Base-by-base conservation (phyloP, 805 yeast species). In the Kuraishia molischiana region DNA sequence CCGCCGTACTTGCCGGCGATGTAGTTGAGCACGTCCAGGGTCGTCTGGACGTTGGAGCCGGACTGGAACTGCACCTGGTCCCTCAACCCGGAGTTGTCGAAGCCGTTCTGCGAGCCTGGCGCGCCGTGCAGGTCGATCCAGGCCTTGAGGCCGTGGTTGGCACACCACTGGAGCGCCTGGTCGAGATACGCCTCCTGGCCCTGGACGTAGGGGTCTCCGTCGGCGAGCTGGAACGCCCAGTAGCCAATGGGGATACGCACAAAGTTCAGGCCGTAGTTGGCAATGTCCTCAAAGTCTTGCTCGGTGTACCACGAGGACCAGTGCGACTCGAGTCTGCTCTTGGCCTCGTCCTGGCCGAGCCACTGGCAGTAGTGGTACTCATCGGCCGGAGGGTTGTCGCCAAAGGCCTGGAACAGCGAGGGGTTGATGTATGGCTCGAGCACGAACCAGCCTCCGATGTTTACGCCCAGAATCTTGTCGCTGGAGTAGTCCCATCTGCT, bases 61-160 rank as follows among this genome's bases (percentile, higher is more conserved):
- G 44, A 37, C 38, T 60, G 61, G 77, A 77, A 73, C 3, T 58
- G 58, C n/a, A 65, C 46, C 14, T 54, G 50, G 37, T 66, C 75
- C 50, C 87, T 64, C 21, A 69, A 57, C 2, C 95, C 95, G 5
- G 85, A 77, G 49, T 84, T 85, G 50, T 84, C 90, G 62, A 84
- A 84, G 11, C 94, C 94, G 54, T 85, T 85, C 51, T 85, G 94
- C 1, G 89, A 79, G 1, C 90, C 92, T 5, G 94, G 92, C 9
- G 71, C 79, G 11, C 92, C 87, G 49, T 85, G 95, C 38, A 85
- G 58, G 51, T 85, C 94, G 37, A 85, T 59, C 79, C 84, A 77
- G 3, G 78, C 81, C 41, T 80, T 72, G 43, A 85, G 59, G 13
- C 67, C 78, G 46, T 77, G 56, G 30, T 63, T 62, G 18, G 71